Evolutionary conservation across 2,329 filamentous ascomycete species (phyloP).

Genomic region (Septoria petroselini): DNA sequence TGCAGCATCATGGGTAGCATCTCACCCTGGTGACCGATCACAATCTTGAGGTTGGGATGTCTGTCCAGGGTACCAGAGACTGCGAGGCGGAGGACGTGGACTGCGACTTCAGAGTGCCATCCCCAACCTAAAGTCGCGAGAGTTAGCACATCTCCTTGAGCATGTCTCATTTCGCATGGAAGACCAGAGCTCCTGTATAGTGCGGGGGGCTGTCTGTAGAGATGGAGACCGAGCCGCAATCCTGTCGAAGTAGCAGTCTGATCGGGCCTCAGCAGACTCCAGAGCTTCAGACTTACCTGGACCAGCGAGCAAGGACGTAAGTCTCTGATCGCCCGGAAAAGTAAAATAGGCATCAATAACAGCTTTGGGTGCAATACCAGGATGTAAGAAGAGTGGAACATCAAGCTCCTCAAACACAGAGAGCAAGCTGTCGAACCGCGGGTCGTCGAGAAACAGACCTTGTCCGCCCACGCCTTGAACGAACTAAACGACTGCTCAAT

Average conservation of each 20-base stretch:
- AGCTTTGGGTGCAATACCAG: not conserved
- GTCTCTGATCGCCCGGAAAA: not conserved
- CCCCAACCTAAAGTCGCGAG: too few species aligned
- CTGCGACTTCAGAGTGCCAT: slow-evolving; percentile 9
- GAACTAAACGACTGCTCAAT: too few species aligned
- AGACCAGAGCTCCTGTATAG: too few species aligned
- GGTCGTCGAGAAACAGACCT: slow-evolving; percentile 5
- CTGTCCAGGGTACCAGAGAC: slow-evolving; percentile 6
- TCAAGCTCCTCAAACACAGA: slow-evolving; percentile 4
- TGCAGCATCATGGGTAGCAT: slow-evolving; percentile 6
- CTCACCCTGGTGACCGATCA: slow-evolving; percentile 10
- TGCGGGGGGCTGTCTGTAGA: too few species aligned
- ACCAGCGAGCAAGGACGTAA: slow-evolving; percentile 4
- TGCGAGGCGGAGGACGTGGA: slow-evolving; percentile 6
- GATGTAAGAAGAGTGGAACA: slow-evolving; percentile 8
- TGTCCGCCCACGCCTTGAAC: slow-evolving; percentile 2
- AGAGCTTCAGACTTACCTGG: too few species aligned
- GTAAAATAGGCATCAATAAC: slow-evolving; percentile 3
- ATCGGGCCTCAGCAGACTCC: too few species aligned
- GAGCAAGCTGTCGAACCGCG: slow-evolving; percentile 1
- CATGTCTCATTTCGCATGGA: too few species aligned
- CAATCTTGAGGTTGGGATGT: slow-evolving; percentile 8
- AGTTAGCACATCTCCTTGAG: too few species aligned
- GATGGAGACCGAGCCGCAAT: too few species aligned
- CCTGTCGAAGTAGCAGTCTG: too few species aligned